A percentile compares a stretch with the other conserved stretches of the same genome.
Conservation (phyloP, 768 basidiomycete genomes). For the Lyophyllum shimeji region DNA sequence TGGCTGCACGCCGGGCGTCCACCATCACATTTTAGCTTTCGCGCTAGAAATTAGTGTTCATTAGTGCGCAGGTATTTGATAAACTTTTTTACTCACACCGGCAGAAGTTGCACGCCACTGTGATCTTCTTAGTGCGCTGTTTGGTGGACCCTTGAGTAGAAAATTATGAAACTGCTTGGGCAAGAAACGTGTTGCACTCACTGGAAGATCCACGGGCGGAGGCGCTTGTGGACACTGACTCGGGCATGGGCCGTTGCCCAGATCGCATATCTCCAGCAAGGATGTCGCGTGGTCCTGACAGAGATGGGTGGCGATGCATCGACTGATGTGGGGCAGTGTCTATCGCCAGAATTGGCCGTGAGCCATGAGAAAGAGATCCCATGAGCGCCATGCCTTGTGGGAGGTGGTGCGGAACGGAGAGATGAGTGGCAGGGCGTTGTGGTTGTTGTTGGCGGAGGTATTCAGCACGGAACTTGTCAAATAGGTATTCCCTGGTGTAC, state of each 20-base stretch:
- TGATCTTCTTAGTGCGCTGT: constrained; percentile 80
- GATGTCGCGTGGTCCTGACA: constrained; percentile 47
- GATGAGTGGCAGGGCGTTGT: constrained; percentile 40
- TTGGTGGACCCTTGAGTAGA: constrained; percentile 52
- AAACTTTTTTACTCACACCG: constrained; percentile 61
- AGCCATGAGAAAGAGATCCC: constrained; percentile 41
- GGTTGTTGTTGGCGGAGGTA: constrained; percentile 52
- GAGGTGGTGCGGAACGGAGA: constrained; percentile 43
- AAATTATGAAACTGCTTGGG: constrained; percentile 1
- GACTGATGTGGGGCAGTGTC: constrained; percentile 54
- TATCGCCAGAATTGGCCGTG: constrained; percentile 61
- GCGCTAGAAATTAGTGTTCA: constrained; percentile 46
- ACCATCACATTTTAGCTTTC: constrained; percentile 88
- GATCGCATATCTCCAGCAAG: constrained; percentile 44
- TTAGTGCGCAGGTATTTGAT: constrained; percentile 7
- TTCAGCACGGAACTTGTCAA: constrained; percentile 71
- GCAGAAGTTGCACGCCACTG: constrained; percentile 89
- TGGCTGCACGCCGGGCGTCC: constrained; percentile 81
- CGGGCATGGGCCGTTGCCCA: constrained; percentile 42
- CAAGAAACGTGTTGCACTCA: constrained; percentile 34
- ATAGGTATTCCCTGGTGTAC: constrained; percentile 81
- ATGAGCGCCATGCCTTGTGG: constrained; percentile 39
- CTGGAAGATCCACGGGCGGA: constrained; percentile 33
- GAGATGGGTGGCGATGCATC: constrained; percentile 43
- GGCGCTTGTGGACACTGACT: constrained; percentile 34